phyloP scores from a whole-genome alignment of 441 rosid genomes.

The Corymbia citriodora region DNA sequence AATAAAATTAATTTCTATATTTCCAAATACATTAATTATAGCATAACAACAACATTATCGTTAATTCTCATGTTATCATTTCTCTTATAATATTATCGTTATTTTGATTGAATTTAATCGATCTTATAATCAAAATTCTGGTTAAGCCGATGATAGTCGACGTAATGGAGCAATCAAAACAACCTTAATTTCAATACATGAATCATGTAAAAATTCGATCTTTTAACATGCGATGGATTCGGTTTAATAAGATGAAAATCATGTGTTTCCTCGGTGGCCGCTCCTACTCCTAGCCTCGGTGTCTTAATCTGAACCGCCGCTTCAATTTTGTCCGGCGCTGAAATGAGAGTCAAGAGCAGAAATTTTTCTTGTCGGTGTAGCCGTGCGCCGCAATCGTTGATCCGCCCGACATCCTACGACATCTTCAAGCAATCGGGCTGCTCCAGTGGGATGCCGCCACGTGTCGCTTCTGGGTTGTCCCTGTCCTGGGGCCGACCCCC shows the following conservation, averaged over 20 bases:
- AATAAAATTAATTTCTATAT: background rate
- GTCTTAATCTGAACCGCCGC: background rate
- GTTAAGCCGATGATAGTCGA: background rate
- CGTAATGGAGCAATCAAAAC: background rate
- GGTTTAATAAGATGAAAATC: background rate
- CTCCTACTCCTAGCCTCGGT: background rate
- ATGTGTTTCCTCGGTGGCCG: background rate
- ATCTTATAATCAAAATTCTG: background rate
- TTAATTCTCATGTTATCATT: accelerated
- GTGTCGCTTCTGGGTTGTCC: background rate
- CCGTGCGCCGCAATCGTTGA: background rate
- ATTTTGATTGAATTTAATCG: background rate
- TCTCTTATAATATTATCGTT: accelerated
- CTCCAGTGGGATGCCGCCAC: background rate
- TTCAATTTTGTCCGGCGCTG: background rate
- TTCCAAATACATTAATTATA: background rate
- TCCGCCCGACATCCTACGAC: background rate
- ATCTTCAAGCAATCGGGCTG: background rate
- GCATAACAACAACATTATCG: accelerated
- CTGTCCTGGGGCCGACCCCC: background rate
- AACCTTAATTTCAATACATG: background rate
- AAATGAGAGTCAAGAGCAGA: background rate
- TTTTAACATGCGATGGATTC: background rate
- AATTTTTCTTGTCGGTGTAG: background rate
- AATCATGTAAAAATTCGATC: background rate